These are phyloP conservation scores for Fistulinella cinereoalba DNA, from an alignment of 1,284 basidiomycete genomes.

Conservation along the genomic window DNA sequence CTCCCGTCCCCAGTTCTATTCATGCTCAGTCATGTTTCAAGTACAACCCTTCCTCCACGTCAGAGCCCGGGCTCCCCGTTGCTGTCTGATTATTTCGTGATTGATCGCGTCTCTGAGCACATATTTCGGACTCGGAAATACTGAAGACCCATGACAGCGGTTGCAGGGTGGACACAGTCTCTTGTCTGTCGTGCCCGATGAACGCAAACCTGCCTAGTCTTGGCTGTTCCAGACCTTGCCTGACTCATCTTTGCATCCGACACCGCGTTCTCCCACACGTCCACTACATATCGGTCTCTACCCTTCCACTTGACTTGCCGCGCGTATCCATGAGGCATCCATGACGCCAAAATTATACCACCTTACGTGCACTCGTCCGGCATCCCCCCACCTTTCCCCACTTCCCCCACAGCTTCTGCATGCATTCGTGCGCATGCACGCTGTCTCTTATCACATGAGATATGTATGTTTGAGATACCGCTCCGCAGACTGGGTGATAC, in stretches of 20 bases:
- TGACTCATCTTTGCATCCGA: constrained; percentile 7
- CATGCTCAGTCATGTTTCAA: constrained; percentile 5
- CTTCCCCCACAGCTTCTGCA: constrained; percentile 18
- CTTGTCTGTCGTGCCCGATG: neutral
- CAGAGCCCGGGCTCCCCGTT: neutral
- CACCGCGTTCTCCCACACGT: constrained; percentile 1
- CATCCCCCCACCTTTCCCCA: constrained; percentile 27
- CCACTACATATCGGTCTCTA: neutral
- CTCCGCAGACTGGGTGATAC: constrained; percentile 7
- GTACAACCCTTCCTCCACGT: neutral
- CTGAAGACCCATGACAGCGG: neutral
- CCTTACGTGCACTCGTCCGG: constrained; percentile 10
- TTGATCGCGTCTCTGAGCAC: neutral
- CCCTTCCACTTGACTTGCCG: constrained; percentile 1
- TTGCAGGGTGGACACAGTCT: neutral
- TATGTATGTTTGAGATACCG: neutral
- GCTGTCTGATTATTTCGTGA: neutral
- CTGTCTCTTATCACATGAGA: neutral
- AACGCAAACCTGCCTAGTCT: neutral
- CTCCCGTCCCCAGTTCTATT: constrained; percentile 9
- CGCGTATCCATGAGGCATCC: constrained; percentile 1
- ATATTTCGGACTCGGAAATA: neutral
- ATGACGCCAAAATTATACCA: constrained; percentile 7
- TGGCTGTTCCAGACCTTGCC: neutral
- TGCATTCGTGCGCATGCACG: neutral